Conservation (phyloP, 2,329 filamentous ascomycete genomes). For the Chaetomiaceae sp. region DNA sequence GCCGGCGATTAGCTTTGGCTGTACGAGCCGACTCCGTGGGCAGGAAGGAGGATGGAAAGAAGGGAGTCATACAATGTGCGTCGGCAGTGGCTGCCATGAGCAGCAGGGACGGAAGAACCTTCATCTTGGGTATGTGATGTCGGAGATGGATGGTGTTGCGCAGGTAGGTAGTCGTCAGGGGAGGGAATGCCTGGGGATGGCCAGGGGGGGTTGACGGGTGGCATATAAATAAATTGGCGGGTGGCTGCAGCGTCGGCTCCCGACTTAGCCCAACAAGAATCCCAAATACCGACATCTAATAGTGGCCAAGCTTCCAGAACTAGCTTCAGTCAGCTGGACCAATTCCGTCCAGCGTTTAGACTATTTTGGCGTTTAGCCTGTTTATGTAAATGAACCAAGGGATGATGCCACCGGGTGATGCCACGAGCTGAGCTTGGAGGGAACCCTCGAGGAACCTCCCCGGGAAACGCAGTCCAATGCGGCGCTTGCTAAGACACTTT, state of each 20-base stretch:
- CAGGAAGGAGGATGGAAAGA: not conserved
- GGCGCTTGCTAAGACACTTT: too few species aligned
- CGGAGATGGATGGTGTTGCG: not conserved
- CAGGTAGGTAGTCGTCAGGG: too few species aligned
- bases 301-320: not conserved
- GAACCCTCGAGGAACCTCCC: too few species aligned
- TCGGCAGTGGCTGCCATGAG: conserved; percentile 16
- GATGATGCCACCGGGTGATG: not conserved
- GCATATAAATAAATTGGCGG: not conserved
- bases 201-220: not conserved
- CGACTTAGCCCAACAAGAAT: too few species aligned
- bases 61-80: conserved; percentile 13
- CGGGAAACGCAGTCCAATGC: too few species aligned
- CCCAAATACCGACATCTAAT: not conserved
- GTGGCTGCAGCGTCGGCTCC: too few species aligned
- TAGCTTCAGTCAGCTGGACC: not conserved
- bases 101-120: conserved; percentile 10
- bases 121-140: conserved; percentile 11
- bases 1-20: not conserved
- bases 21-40: too few species aligned
- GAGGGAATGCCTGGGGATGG: too few species aligned
- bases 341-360: not conserved
- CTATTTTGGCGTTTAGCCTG: not conserved
- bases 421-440: too few species aligned
- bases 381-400: not conserved